Base-by-base conservation (phyloP, 257 asterid species). In the Anisodus acutangulus region DNA sequence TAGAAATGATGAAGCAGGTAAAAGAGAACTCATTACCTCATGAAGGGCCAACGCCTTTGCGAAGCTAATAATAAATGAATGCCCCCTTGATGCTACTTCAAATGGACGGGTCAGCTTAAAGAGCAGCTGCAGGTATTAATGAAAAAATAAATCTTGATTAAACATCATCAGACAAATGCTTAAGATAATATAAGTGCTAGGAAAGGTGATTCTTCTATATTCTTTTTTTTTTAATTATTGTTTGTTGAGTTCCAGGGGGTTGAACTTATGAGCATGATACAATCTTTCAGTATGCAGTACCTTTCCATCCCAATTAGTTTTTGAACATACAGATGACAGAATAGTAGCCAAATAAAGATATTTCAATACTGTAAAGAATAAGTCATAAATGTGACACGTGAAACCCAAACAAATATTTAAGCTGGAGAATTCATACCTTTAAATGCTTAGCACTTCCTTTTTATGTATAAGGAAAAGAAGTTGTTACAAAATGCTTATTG, bases 51-150 rank as follows among this genome's bases (percentile, higher is more conserved):
- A 86, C 64, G 93, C 93, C 91, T 92, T 94, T 85, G 99, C 93
- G 91, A 97, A 97, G 95, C 97, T 92, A 86, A 97, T 92, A 87
- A 97, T 91, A 89, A 97, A 97, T n/a, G 98, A 92, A 90, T 97
- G 92, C 88, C 98, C 99, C 91, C 99, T 92, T 57, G 97, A 93
- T 39, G 98, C 97, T 88, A 89, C 98, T 90, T 97, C 99, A 89
- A 90, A 97, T 78, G 99, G 98, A 22, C 98, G 98, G 83, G 87
- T 91, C 88, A 97, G 88, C 90, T 91, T 93, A 88, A 95, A 95
- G 72, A 97, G 93, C 60, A 97, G 92, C 99, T 97, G 93, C 84
- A 89, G 76, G 81, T 83, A 19, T 83, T 83, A 83, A 88, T 68
- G 81, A 69, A 86, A 85, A 12, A 74, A 80, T 67, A 78, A 53